Evolutionary conservation across 345 rosid species (phyloP), one percentile per base, ranked within the genome.

Genomic region (Ceriops zippeliana): DNA sequence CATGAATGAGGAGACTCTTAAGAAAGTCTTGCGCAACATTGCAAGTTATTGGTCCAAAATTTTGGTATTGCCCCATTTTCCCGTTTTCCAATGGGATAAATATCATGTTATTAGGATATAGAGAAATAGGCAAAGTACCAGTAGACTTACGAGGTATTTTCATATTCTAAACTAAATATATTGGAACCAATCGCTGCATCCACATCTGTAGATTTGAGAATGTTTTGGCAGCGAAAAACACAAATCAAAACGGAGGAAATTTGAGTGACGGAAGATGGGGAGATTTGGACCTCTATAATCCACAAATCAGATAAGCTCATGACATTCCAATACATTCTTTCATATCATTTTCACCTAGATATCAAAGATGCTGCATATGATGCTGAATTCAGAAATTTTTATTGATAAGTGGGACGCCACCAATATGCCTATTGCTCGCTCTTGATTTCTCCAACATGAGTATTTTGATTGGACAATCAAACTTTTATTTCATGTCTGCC

Each of bases 331-430:
- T 67, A 69, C 78, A 64, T 62, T 77, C 60, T 69, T 59, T 79
- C 70, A 76, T 35, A 70, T 75, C 75, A 34, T 57, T 63, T 61
- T 67, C 63, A 47, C 53, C 51, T 53, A 57, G 62, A 68, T 67
- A 69, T 26, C n/a, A 67, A 57, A 56, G 59, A 75, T 72, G 78
- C 74, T 58, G 17, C 13, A 46, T 75, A 75, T 72, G 81, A 79
- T 79, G 71, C 76, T 67, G 31, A 52, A 34, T 6, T 27, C 64
- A 67, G 65, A 73, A 73, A 57, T 63, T 64, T 32, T 31, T 22
- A 2, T 27, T 30, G 72, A 27, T 34, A 26, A 59, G 59, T 56
- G 67, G 64, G 74, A 31, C 54, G 35, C 74, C 80, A 76, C 75
- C 54, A 32, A 21, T 72, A 51, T 38, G 47, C 24, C 11, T 57